Evolutionary conservation across 2,329 filamentous ascomycete species (phyloP).

Genomic region (Corniculantispora saksenae): DNA sequence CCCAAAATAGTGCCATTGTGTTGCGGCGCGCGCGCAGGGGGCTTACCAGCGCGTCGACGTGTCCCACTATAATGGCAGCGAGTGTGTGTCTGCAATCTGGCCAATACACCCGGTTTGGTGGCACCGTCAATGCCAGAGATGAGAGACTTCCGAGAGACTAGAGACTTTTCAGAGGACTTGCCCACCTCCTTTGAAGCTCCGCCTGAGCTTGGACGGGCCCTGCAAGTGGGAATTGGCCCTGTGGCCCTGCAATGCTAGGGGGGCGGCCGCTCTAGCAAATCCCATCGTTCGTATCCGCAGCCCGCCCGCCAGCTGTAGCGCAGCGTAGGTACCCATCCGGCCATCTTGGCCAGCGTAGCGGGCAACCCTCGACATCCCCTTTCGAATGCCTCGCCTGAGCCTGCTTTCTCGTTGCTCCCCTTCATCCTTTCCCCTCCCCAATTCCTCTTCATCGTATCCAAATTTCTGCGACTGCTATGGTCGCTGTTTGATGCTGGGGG

Average conservation of each 20-base stretch:
- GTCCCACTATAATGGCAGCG: conserved; percentile 13
- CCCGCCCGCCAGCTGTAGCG: not conserved
- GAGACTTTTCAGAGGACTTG: no score
- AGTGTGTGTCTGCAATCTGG: conserved; percentile 17
- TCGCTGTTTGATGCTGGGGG: conserved; percentile 18
- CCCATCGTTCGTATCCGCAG: conserved; percentile 8
- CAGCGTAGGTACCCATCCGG: no score
- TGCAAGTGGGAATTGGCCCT: not conserved
- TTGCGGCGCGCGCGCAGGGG: conserved; percentile 3
- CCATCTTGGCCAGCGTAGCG: no score
- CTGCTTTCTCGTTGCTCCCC: conserved; percentile 2
- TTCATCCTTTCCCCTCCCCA: not conserved
- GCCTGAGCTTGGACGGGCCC: not conserved
- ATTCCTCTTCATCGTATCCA: conserved; percentile 3
- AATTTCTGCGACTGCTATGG: conserved; percentile 23
- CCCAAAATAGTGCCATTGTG: not conserved
- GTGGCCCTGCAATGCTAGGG: conserved; percentile 13
- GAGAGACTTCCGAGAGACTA: no score
- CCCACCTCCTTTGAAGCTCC: not conserved
- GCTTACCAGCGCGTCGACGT: not conserved
- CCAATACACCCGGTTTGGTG: not conserved
- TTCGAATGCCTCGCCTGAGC: conserved; percentile 6
- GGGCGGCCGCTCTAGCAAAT: not conserved
- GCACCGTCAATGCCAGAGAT: no score
- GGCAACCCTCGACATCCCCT: conserved; percentile 11